These are phyloP conservation scores for Epichloe aotearoae DNA, from an alignment of 2,329 filamentous ascomycete genomes.

Conservation along the genomic window DNA sequence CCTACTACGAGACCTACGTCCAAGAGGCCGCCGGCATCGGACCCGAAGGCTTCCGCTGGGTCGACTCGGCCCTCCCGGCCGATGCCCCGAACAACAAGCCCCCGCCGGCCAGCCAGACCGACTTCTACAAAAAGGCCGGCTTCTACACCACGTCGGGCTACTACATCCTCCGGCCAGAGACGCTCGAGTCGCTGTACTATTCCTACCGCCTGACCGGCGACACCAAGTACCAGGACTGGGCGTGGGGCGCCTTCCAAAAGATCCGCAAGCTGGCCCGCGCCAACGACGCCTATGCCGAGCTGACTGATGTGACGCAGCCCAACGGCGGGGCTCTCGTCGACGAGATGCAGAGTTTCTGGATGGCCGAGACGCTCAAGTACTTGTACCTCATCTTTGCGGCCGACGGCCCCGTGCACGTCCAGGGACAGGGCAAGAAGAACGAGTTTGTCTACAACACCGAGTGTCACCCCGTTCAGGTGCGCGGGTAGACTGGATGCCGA, in stretches of 20 bases:
- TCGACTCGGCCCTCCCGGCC: conserved; percentile 24
- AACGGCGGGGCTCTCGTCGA: conserved; percentile 50
- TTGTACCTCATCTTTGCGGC: conserved; percentile 55
- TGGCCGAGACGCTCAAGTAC: conserved; percentile 82
- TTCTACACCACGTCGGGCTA: conserved; percentile 52
- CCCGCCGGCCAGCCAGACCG: conserved; percentile 30
- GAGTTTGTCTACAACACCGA: conserved; percentile 38
- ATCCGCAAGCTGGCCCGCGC: conserved; percentile 52
- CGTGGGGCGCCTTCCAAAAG: conserved; percentile 62
- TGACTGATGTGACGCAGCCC: conserved; percentile 50
- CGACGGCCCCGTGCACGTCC: conserved; percentile 43
- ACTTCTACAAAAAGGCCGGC: conserved; percentile 53
- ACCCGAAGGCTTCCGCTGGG: conserved; percentile 58
- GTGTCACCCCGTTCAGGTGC: conserved; percentile 27
- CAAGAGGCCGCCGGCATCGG: conserved; percentile 60
- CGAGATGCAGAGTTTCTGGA: conserved; percentile 77
- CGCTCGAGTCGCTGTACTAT: conserved; percentile 77
- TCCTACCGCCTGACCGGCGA: conserved; percentile 70
- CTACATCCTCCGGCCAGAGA: conserved; percentile 68
- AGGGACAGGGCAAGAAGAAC: conserved; percentile 33
- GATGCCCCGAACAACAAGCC: conserved; percentile 26
- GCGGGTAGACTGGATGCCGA: background rate
- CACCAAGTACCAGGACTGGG: conserved; percentile 66
- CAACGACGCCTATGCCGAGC: conserved; percentile 52
- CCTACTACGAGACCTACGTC: conserved; percentile 62